A percentile compares a stretch with the other conserved stretches of the same genome.
Evolutionary conservation across 257 asterid species (phyloP).

Genomic region (Petunia axillaris): DNA sequence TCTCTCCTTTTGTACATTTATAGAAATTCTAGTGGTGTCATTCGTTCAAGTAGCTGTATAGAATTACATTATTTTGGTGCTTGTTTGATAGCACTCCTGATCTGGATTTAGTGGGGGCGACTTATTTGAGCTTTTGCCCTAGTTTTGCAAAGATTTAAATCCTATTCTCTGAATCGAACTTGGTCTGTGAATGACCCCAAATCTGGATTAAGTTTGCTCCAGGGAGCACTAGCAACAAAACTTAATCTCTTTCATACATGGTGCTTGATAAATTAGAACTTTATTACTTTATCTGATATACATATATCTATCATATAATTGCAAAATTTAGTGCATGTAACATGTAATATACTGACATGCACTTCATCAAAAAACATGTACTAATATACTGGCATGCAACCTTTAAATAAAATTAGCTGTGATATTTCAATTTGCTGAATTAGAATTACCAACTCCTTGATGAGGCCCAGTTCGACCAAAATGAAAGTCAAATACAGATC

Average conservation of each 20-base stretch:
- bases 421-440: background rate
- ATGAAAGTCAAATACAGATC: background rate
- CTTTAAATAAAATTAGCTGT: background rate
- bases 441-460: background rate
- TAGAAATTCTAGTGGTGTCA: background rate
- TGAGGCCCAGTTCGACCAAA: slow-evolving; percentile 5
- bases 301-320: background rate
- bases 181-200: background rate
- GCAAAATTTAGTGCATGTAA: background rate
- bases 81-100: slow-evolving; percentile 4
- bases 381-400: background rate
- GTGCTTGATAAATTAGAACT: background rate
- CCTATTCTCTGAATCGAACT: slow-evolving; percentile 12
- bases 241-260: slow-evolving; percentile 5
- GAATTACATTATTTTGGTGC: background rate
- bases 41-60: background rate
- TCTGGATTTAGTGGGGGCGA: slow-evolving; percentile 10
- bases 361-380: no score
- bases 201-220: slow-evolving; percentile 11
- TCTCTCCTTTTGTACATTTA: background rate
- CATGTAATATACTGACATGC: background rate
- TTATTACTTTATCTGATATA: background rate
- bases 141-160: background rate
- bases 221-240: background rate
- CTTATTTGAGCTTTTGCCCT: background rate